Percentiles rank a stretch among this genome's conserved stretches.
These are phyloP conservation scores for Leucocoprinus sp. DNA, from an alignment of 768 basidiomycete genomes.

Conservation along the genomic window DNA sequence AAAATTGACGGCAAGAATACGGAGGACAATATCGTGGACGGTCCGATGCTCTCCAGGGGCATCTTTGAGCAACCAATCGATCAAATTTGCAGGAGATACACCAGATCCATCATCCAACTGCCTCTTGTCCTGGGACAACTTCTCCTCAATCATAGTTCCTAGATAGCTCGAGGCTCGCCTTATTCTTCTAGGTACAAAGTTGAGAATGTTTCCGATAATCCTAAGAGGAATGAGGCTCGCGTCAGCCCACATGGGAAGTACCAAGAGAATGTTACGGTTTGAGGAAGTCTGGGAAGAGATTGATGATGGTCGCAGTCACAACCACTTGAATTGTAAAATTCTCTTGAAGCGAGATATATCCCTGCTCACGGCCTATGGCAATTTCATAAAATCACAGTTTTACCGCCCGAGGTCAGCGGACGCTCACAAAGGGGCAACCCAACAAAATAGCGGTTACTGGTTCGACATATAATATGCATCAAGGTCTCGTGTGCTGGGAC, in stretches of 20 bases:
- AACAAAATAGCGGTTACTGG: slow-evolving; percentile 34
- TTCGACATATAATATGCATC: slow-evolving; percentile 29
- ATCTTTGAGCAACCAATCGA: slow-evolving; percentile 14
- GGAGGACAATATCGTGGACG: slow-evolving; percentile 16
- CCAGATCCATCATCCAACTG: no score
- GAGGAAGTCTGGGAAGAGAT: slow-evolving; percentile 27
- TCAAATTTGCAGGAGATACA: no score
- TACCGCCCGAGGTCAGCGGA: not conserved
- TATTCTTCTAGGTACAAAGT: slow-evolving; percentile 11
- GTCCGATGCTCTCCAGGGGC: slow-evolving; percentile 10
- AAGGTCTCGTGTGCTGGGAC: slow-evolving; percentile 20
- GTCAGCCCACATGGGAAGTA: no score
- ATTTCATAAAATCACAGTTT: not conserved
- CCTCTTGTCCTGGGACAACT: slow-evolving; percentile 11
- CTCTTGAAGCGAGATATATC: slow-evolving; percentile 23
- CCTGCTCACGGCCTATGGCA: slow-evolving; percentile 25
- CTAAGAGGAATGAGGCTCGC: no score
- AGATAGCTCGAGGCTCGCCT: slow-evolving; percentile 11
- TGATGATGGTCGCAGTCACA: slow-evolving; percentile 20
- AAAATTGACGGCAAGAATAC: slow-evolving; percentile 31
- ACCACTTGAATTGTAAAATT: slow-evolving; percentile 27
- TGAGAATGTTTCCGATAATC: no score
- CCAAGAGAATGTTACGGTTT: slow-evolving; percentile 29
- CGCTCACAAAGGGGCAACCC: slow-evolving; percentile 13
- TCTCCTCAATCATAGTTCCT: slow-evolving; percentile 12